Conservation (phyloP, 2,329 filamentous ascomycete genomes). For the Talaromyces rugulosus region DNA sequence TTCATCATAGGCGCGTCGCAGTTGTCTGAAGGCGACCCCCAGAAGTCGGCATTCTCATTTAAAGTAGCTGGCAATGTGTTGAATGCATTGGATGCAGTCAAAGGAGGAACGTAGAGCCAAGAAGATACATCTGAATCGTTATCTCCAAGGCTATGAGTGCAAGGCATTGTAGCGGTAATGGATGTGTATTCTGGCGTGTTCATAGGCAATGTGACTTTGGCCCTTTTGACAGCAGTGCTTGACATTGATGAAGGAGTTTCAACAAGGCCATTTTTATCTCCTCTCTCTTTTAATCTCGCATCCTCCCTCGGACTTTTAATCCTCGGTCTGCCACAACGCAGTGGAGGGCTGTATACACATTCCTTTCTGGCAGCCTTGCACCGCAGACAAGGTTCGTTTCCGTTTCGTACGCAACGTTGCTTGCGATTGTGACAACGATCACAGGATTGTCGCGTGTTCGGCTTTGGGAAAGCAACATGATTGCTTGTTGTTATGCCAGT, state of each 20-base stretch:
- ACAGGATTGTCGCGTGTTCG: not conserved
- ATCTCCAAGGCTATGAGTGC: not conserved
- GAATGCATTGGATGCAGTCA: not conserved
- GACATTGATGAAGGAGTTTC: not conserved
- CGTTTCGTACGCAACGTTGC: not conserved
- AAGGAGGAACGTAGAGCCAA: not conserved
- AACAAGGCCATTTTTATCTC: not conserved
- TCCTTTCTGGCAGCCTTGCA: not conserved
- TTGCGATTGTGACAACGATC: not conserved
- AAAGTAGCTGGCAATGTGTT: not conserved
- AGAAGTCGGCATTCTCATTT: not conserved
- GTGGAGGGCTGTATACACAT: not conserved
- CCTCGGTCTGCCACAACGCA: not conserved
- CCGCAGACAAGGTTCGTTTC: not conserved
- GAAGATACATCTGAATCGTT: not conserved
- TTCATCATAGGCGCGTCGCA: not conserved
- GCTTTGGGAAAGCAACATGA: not conserved
- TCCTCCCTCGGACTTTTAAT: not conserved
- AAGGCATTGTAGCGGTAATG: not conserved
- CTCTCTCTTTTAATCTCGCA: not conserved
- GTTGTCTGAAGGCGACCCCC: not conserved
- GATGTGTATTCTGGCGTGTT: not conserved
- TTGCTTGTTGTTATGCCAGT: not conserved
- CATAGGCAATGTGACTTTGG: not conserved
- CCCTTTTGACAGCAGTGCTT: not conserved